Evolutionary conservation across 768 basidiomycete genomes (phyloP), one percentile per base, ranked within the genome.

Genomic region (Auriscalpium orientale): DNA sequence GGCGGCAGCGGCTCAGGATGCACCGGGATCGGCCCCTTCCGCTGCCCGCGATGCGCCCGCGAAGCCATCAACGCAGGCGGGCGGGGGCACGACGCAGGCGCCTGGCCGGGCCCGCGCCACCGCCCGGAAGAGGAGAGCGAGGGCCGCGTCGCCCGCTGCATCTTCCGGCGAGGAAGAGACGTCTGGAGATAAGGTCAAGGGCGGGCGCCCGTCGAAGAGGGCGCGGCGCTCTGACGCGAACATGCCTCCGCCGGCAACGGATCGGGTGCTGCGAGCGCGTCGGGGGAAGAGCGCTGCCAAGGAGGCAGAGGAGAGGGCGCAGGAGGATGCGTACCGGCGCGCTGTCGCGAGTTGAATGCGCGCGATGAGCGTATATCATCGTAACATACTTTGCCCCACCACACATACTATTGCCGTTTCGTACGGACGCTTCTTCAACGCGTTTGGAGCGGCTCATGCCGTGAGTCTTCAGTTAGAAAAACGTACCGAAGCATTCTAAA

Each of bases 151-250:
- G 40, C 28, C 28, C 28, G 28, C 28, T 28, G 40, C 40, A 18
- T 15, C 15, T 28, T 16, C n/a, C 20, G 51, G 54, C 13, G 46
- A 47, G 1, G 45, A 48, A 9, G 47, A 40, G 0, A 13, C 20
- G 1, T 20, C 16, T 2, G 46, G 22, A 28, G n/a, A 33, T 48
- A 28, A 53, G 47, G 56, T 53, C 51, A 13, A 49, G 16, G 59
- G n/a, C 58, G 56, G 22, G 55, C 56, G 40, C 60, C 56, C 66
- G 65, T 48, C 67, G 63, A 64, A 75, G 64, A 18, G 33, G 49
- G 40, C 34, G 38, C 16, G 15, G 40, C 40, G 40, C 40, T 13
- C 15, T 20, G 33, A 34, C 33, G 44, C 34, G 33, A 11, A 46
- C 1, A 21, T 35, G 28, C 11, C 20, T 16, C 53, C n/a, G 12